A percentile compares a stretch with the other conserved stretches of the same genome.
These are phyloP conservation scores for Metarhizium brunneum DNA, from an alignment of 2,329 filamentous ascomycete genomes.

Conservation along the genomic window DNA sequence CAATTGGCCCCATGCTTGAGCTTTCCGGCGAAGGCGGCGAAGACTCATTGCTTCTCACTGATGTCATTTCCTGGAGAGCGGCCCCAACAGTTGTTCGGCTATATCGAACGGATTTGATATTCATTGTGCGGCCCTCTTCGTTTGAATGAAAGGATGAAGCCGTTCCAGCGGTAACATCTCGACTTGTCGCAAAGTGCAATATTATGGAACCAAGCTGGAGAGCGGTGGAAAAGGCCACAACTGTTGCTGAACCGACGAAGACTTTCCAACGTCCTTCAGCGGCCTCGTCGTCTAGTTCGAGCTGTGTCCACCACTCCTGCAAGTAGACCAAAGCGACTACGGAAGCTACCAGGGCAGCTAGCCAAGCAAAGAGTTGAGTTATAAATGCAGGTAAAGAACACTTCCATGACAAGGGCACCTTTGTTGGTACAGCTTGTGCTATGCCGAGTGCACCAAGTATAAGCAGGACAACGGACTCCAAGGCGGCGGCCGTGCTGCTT, in stretches of 20 bases:
- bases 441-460: slow-evolving; percentile 23
- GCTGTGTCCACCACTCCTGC: slow-evolving; percentile 10
- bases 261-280: slow-evolving; percentile 18
- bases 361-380: slow-evolving; percentile 28
- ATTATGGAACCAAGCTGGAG: slow-evolving; percentile 41
- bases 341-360: slow-evolving; percentile 21
- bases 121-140: slow-evolving; percentile 8
- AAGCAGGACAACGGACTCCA: slow-evolving; percentile 19
- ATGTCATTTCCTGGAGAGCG: slow-evolving; percentile 22
- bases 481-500: slow-evolving; percentile 17
- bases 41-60: slow-evolving; percentile 29
- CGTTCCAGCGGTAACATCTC: slow-evolving; percentile 15
- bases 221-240: slow-evolving; percentile 35
- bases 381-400: slow-evolving; percentile 17
- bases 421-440: slow-evolving; percentile 15
- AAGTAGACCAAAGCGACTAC: slow-evolving; percentile 33
- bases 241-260: slow-evolving; percentile 33
- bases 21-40: slow-evolving; percentile 30
- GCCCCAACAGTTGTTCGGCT: slow-evolving; percentile 30
- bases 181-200: slow-evolving; percentile 30
- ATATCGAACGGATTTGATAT: slow-evolving; percentile 46
- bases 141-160: slow-evolving; percentile 21
- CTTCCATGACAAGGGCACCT: slow-evolving; percentile 15
- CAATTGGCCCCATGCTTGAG: slow-evolving; percentile 15
- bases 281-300: neutral